A percentile compares a stretch with the other conserved stretches of the same genome.
phyloP scores from a whole-genome alignment of 164 flowering plant species.

The Platanus orientalis region DNA sequence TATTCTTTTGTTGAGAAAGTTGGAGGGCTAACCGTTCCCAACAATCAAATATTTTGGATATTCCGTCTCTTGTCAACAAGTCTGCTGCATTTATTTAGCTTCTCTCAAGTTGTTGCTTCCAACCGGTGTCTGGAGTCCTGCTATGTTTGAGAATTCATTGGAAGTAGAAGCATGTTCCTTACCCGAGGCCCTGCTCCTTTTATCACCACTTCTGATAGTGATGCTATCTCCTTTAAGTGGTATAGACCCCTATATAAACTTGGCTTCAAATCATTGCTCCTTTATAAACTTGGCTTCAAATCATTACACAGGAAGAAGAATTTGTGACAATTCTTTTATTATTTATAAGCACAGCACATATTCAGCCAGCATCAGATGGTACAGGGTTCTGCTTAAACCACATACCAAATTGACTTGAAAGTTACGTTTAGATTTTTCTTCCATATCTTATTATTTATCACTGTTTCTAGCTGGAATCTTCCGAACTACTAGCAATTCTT shows the following conservation, averaged over 20 bases:
- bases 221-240: background rate
- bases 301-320: background rate
- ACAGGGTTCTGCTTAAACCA: too few relatives aligned
- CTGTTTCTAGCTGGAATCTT: background rate
- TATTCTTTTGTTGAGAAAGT: too few relatives aligned
- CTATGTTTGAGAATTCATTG: background rate
- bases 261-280: background rate
- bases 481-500: background rate
- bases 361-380: background rate
- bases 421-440: too few relatives aligned
- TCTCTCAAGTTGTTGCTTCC: background rate
- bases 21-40: too few relatives aligned
- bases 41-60: too few relatives aligned
- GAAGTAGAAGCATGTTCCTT: background rate
- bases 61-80: background rate
- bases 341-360: background rate
- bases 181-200: background rate
- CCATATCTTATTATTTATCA: background rate
- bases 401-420: too few relatives aligned
- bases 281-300: background rate
- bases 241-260: background rate
- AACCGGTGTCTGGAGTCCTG: background rate
- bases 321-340: too few relatives aligned
- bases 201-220: background rate
- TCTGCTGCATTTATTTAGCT: background rate